These are phyloP conservation scores for Alternaria brassicicola DNA, from an alignment of 2,329 filamentous ascomycete species.

Conservation along the genomic window DNA sequence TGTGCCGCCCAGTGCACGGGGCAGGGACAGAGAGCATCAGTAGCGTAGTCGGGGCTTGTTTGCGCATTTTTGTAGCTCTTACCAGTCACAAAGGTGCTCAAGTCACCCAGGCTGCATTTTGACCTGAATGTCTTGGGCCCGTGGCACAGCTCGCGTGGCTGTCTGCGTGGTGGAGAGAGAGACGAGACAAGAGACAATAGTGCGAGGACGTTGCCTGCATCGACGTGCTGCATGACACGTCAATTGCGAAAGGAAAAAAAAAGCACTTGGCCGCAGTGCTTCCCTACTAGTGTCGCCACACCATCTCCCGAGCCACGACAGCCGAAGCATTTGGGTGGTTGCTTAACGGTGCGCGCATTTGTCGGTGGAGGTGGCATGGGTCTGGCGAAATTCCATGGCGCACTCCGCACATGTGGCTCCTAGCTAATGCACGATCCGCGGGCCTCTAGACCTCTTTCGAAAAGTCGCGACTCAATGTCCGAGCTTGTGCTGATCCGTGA, in stretches of 20 bases:
- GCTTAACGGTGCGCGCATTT: constrained; percentile 13
- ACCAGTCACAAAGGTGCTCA: neutral
- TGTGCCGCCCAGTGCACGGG: neutral
- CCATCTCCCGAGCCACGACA: constrained; percentile 5
- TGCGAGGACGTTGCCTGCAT: constrained; percentile 17
- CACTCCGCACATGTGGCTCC: constrained; percentile 38
- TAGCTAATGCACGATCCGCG: constrained; percentile 32
- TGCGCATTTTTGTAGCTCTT: constrained; percentile 1
- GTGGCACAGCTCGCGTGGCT: constrained; percentile 28
- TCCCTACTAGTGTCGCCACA: constrained; percentile 3
- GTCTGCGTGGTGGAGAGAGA: constrained; percentile 8
- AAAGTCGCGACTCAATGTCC: constrained; percentile 18
- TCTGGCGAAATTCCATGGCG: constrained; percentile 27
- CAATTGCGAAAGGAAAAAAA: constrained; percentile 16
- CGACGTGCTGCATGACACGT: constrained; percentile 17
- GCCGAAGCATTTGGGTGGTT: constrained; percentile 1
- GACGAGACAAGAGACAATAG: constrained; percentile 9
- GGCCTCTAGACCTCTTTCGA: constrained; percentile 19
- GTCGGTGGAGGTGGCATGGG: constrained; percentile 16
- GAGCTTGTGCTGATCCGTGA: constrained; percentile 24
- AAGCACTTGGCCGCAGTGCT: constrained; percentile 12
- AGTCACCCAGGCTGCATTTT: neutral
- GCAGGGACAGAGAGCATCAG: neutral
- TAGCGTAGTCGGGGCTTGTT: neutral
- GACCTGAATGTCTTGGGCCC: constrained; percentile 16